Base-by-base conservation (phyloP, 495 filamentous ascomycete species). In the Cladorrhinum samala region DNA sequence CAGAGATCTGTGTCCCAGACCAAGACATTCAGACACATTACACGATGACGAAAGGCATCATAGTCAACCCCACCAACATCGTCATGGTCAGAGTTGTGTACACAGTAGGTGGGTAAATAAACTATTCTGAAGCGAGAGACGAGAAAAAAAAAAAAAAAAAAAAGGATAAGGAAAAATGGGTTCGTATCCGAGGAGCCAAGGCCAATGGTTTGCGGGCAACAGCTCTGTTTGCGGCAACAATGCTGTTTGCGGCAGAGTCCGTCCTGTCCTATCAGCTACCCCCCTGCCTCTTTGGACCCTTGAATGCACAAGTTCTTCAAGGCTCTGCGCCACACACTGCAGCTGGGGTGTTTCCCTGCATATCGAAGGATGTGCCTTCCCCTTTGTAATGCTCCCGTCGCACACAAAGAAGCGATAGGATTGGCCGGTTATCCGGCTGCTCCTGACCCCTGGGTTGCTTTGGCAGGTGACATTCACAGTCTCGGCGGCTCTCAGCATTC, bases 391-490 rank as follows among this genome's bases (percentile, higher is more conserved):
- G 13, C 49, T 25, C 23, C 20, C 40, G 19, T 16, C 39, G 27
- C 39, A 18, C 39, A 41, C n/a, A n/a, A 16, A n/a, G 0, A 13
- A 20, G 30, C 17, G 19, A 17, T 9, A 3, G 11, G 49, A 52
- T 57, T 52, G 49, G 54, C 24, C 18, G 7, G 33, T 13, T 20
- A 9, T 23, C 11, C 9, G 37, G 18, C 38, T n/a, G 40, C 24
- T 13, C 11, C 42, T 40, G 25, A 9, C 19, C 24, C 27, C 23
- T 30, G 41, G 13, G 47, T 41, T 21, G 46, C 20, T 38, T 24
- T 47, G 54, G 41, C 46, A 56, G 54, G 48, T 51, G 54, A 51
- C 33, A 50, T 54, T 51, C 7, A 25, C 39, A 41, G 39, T 41
- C 39, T 47, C 45, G 45, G 45, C 45, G 45, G 45, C 17, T 33